Base-by-base conservation (phyloP, 164 flowering plant genomes). In the Hamamelis virginiana region DNA sequence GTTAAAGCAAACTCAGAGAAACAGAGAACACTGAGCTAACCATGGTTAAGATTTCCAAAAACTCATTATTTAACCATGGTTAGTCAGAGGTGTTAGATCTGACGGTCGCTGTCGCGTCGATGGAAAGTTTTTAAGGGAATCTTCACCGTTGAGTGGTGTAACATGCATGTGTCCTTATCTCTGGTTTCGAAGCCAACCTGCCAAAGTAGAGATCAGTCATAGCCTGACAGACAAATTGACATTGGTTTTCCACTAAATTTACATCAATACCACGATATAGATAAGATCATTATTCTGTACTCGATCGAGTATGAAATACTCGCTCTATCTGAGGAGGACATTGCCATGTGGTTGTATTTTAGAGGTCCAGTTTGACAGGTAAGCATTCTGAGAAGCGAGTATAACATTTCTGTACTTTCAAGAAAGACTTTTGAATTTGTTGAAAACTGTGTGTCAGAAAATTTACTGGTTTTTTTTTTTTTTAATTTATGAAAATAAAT, bases 131-230 rank as follows among this genome's bases (percentile, higher is more conserved):
- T 51, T 19, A 25, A 65, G 75, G 48, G 74, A 78, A 78, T 78
- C 77, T 59, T 22, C 72, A 64, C 85, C 77, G 82, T 75, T 33
- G 67, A 72, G 25, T 64, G 26, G 68, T 38, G 72, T 66, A 66
- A 64, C 81, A 80, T 76, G 84, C 84, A 82, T 78, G 80, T 76
- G 85, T 80, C 83, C 70, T 77, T 82, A 59, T 76, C 80, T 53
- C 78, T 43, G 56, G 26, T 72, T 72, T 38, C 75, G 51, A 72
- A 69, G 73, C 25, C 26, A 62, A 73, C 66, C 74, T 70, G 71
- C 61, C 45, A 47, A 65, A 65, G 62, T 71, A 72, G 74, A 61
- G 73, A 46, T 57, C 68, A 60, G 63, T 67, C 56, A 60, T 70
- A 23, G 53, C 13, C n/a, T 64, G 71, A 46, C 72, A 56, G 66